phyloP scores from a whole-genome alignment of 2,329 filamentous ascomycete genomes.

The Botrytis galanthina region DNA sequence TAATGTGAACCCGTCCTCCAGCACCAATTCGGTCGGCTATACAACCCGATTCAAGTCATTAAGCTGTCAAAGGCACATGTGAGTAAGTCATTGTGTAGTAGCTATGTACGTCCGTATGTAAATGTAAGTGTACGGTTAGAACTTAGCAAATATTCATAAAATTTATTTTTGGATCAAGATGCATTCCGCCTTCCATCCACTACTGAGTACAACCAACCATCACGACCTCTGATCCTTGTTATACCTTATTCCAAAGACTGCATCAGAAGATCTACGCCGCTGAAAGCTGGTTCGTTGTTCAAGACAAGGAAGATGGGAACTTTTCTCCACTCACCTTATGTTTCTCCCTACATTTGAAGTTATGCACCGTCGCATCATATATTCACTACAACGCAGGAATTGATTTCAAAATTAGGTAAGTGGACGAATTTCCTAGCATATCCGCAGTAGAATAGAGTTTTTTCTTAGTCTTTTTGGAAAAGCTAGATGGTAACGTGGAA shows the following conservation, averaged over 20 bases:
- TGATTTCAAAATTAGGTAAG: slow-evolving; percentile 14
- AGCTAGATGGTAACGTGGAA: neutral
- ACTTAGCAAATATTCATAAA: neutral
- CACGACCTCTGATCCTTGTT: slow-evolving; percentile 10
- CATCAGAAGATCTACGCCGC: slow-evolving; percentile 22
- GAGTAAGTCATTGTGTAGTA: slow-evolving; percentile 1
- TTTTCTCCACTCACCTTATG: slow-evolving; percentile 5
- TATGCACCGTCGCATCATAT: slow-evolving; percentile 14
- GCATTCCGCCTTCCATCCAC: slow-evolving; percentile 1
- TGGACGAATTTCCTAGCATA: neutral
- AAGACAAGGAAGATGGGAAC: slow-evolving; percentile 5
- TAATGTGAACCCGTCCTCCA: neutral
- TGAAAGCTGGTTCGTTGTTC: slow-evolving; percentile 15
- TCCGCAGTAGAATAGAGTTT: slow-evolving; percentile 5
- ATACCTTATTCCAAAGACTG: slow-evolving; percentile 13
- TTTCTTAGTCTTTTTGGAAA: neutral
- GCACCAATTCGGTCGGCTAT: neutral
- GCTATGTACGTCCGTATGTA: neutral
- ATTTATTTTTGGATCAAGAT: slow-evolving; percentile 20
- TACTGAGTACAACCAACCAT: neutral
- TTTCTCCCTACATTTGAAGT: neutral
- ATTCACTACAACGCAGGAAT: slow-evolving; percentile 2
- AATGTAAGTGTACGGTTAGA: slow-evolving; percentile 1
- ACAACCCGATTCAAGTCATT: neutral
- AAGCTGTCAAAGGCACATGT: slow-evolving; percentile 2